Evolutionary conservation across 306 rosid species (phyloP).

Genomic region (Medicago arabica): DNA sequence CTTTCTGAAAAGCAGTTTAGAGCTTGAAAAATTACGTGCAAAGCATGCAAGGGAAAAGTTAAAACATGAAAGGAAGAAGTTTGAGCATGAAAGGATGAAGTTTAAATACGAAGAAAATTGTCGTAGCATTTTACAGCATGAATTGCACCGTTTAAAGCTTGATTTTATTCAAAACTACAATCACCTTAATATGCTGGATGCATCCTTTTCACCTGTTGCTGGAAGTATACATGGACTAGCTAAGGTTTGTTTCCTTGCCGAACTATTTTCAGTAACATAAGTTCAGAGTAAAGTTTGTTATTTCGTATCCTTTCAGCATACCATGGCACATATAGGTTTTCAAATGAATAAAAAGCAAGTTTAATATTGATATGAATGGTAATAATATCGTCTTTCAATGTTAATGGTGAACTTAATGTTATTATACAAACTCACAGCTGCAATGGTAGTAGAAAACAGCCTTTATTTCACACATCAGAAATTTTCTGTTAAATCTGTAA

Average conservation of each 20-base stretch:
- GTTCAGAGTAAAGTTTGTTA: slow-evolving; percentile 26
- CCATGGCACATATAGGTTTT: slow-evolving; percentile 4
- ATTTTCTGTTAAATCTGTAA: slow-evolving; percentile 17
- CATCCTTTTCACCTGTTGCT: slow-evolving; percentile 44
- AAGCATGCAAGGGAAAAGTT: slow-evolving; percentile 52
- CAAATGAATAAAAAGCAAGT: slow-evolving; percentile 7
- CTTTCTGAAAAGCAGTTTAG: slow-evolving; percentile 59
- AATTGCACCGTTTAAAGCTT: slow-evolving; percentile 49
- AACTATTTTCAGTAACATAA: slow-evolving; percentile 20
- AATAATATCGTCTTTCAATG: not conserved
- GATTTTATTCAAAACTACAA: slow-evolving; percentile 56
- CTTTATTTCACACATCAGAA: not conserved
- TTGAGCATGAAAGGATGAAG: slow-evolving; percentile 32
- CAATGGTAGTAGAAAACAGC: not conserved
- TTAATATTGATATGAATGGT: not conserved
- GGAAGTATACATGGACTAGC: slow-evolving; percentile 47
- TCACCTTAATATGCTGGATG: slow-evolving; percentile 57
- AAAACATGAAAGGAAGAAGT: slow-evolving; percentile 51
- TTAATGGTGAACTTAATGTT: not conserved
- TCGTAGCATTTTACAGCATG: slow-evolving; percentile 19
- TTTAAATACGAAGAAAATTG: slow-evolving; percentile 59
- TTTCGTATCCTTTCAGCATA: not conserved
- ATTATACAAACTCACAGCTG: slow-evolving; percentile 15
- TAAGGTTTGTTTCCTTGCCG: slow-evolving; percentile 64
- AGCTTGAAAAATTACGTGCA: slow-evolving; percentile 60